Percentiles rank a stretch among this genome's conserved stretches.
Conservation (phyloP, 139 green algal genomes). For the Picochlorum sp. region DNA sequence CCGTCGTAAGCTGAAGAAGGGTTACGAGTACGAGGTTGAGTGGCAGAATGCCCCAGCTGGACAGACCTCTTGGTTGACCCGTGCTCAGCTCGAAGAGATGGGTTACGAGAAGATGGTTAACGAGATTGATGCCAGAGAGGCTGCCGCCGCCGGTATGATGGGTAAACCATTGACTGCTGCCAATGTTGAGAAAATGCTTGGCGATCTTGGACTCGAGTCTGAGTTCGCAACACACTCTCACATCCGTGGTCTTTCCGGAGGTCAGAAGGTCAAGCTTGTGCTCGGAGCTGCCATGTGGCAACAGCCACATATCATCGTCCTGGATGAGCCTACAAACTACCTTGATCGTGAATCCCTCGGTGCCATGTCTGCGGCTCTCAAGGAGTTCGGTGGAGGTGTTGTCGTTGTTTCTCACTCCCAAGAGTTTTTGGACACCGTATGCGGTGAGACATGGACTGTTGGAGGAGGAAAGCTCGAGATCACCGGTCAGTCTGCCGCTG, state of each 20-base stretch:
- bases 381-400: constrained; percentile 73
- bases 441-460: constrained; percentile 79
- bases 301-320: constrained; percentile 73
- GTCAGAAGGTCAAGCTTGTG: constrained; percentile 88
- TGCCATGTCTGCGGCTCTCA: constrained; percentile 67
- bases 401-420: constrained; percentile 81
- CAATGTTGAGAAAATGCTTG: constrained; percentile 83
- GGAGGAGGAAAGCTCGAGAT: constrained; percentile 56
- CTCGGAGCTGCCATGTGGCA: constrained; percentile 74
- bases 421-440: constrained; percentile 68
- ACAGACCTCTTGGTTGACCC: constrained; percentile 57
- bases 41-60: constrained; percentile 38
- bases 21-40: constrained; percentile 77
- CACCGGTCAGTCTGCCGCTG: constrained; percentile 33
- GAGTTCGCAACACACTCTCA: constrained; percentile 85
- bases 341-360: constrained; percentile 80
- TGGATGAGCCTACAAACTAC: constrained; percentile 90
- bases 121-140: constrained; percentile 83
- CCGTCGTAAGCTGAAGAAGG: constrained; percentile 72
- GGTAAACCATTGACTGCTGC: constrained; percentile 71
- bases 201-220: constrained; percentile 76
- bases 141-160: constrained; percentile 67
- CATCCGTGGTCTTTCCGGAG: constrained; percentile 76
- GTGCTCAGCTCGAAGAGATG: constrained; percentile 70
- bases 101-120: constrained; percentile 83